These are phyloP conservation scores for Saccharomycopsis sp. DNA, from an alignment of 805 yeast species.

Conservation along the genomic window DNA sequence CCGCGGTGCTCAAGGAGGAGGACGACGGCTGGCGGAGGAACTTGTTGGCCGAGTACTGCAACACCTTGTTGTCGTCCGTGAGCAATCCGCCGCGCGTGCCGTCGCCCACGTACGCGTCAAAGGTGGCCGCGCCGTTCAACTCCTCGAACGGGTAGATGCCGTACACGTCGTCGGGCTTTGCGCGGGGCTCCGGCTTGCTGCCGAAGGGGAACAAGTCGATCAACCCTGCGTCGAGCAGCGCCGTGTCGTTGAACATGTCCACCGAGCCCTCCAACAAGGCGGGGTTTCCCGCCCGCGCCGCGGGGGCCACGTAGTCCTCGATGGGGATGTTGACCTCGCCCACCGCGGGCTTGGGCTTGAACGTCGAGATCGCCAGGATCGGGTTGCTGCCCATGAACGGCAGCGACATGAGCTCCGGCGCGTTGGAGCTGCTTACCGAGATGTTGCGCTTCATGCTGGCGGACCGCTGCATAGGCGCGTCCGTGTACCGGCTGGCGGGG, in stretches of 20 bases:
- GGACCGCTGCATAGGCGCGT: slow-evolving; percentile 14
- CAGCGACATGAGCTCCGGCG: background rate
- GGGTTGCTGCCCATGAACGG: background rate
- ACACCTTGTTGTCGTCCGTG: background rate
- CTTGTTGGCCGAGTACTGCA: background rate
- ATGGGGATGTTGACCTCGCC: slow-evolving; percentile 20
- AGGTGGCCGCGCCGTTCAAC: background rate
- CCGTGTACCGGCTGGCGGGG: slow-evolving; percentile 12
- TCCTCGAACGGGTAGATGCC: background rate
- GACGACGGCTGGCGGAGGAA: background rate
- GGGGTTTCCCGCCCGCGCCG: too few relatives aligned
- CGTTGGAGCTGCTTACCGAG: background rate
- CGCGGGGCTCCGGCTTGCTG: too few relatives aligned
- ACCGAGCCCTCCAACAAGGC: background rate
- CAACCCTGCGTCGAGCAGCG: background rate
- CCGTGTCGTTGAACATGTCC: background rate
- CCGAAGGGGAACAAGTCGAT: background rate
- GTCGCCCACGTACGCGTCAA: background rate
- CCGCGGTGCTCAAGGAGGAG: slow-evolving; percentile 2
- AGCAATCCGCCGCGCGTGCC: background rate
- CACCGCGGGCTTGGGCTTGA: slow-evolving; percentile 3
- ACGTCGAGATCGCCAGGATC: background rate
- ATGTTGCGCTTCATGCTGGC: slow-evolving; percentile 2
- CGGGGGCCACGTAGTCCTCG: slow-evolving; percentile 16
- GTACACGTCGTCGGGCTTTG: background rate